Base-by-base conservation (phyloP, 2,329 filamentous ascomycete species). In the Plenodomus tracheiphilus region DNA sequence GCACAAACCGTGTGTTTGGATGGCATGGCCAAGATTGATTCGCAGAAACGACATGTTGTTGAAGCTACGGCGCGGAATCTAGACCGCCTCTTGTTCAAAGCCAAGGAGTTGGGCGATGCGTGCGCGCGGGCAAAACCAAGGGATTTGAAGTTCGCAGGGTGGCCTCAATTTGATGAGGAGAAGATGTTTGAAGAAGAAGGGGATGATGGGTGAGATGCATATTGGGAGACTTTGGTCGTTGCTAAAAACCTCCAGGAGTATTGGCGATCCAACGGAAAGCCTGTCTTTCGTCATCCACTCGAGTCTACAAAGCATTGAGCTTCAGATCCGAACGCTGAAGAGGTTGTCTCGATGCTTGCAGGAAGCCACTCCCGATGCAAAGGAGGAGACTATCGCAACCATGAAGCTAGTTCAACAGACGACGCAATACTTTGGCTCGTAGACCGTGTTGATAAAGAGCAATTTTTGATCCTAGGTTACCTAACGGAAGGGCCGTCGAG, bases 261-360 rank as follows among this genome's bases (percentile, higher is more conserved):
- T 22, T n/a, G 37, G 40, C 8, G 57, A 65, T 25, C 43, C 56
- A 4, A 65, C 57, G 19, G 61, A 62, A 19, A 46, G 43, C 4
- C 41, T 56, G 15, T 51, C 57, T 2, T 65, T 60, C 36, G 46
- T 58, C 7, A 65, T 68, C 32, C 43, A 59, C 21, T 49, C 47
- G 2, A 47, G 53, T 25, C 54, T 68, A n/a, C 47, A 62, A 7
- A 60, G 62, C 35, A 62, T 66, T 36, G 48, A 53, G 13, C 22
- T 59, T 17, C 62, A 66, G 38, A 59, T 64, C 16, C 53, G 58
- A 16, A 58, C 45, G 1, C 43, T 68, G 11, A 66, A 64, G 44
- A 46, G 52, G 8, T 20, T 68, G 9, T 56, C 64, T 9, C 59
- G 59, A 7, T 53, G 57, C 1, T 39, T 66, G 16, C 65, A 67